Conservation (phyloP, 495 filamentous ascomycete genomes). For the Hypomontagnella monticulosa region DNA sequence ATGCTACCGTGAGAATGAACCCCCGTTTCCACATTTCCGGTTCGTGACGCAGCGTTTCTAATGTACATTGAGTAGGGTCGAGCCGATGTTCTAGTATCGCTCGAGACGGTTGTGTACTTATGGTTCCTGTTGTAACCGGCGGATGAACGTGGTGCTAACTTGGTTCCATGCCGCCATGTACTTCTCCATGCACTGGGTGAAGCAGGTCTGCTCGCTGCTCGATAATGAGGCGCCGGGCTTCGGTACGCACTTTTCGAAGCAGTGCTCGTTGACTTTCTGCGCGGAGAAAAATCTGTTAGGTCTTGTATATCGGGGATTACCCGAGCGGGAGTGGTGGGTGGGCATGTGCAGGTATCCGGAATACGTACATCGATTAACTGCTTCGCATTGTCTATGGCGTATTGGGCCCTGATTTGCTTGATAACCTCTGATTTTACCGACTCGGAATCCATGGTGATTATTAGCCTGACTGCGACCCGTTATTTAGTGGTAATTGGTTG, state of each 20-base stretch:
- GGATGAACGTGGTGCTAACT: slow-evolving; percentile 78
- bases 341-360: not conserved
- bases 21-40: slow-evolving; percentile 4
- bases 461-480: not conserved
- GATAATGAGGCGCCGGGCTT: slow-evolving; percentile 83
- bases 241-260: slow-evolving; percentile 92
- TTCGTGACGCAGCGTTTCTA: slow-evolving; percentile 5
- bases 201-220: slow-evolving; percentile 76
- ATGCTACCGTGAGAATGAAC: slow-evolving; percentile 13
- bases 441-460: slow-evolving; percentile 55
- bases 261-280: slow-evolving; percentile 96
- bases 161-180: slow-evolving; percentile 95
- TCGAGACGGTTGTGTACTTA: not conserved
- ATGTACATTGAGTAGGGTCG: slow-evolving; percentile 15
- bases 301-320: not conserved
- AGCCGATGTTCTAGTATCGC: not conserved
- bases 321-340: not conserved
- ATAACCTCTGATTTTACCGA: slow-evolving; percentile 72
- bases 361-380: slow-evolving; percentile 74
- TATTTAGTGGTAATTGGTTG: not conserved
- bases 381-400: slow-evolving; percentile 77
- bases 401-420: slow-evolving; percentile 76
- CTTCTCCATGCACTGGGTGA: slow-evolving; percentile 93
- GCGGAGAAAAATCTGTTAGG: slow-evolving; percentile 6
- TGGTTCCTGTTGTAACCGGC: slow-evolving; percentile 72